phyloP scores from a whole-genome alignment of 805 yeast species.

The Diddensiella santjacobensis region DNA sequence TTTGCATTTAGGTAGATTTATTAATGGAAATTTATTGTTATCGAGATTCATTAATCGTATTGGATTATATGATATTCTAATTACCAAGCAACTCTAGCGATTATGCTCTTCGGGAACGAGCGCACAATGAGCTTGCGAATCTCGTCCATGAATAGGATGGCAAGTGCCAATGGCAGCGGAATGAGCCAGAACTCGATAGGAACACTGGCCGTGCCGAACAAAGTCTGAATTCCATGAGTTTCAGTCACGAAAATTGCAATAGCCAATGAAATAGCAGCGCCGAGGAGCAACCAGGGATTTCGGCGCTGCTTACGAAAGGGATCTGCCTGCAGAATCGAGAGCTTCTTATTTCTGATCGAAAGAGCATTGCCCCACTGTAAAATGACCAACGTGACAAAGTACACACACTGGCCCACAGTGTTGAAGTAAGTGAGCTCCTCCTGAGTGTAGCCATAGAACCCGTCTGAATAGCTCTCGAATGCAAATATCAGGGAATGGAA shows the following conservation, averaged over 20 bases:
- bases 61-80: no score
- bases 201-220: constrained; percentile 37
- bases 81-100: constrained; percentile 45
- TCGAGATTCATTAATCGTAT: not conserved
- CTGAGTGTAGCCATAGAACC: constrained; percentile 19
- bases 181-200: constrained; percentile 47
- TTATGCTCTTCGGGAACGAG: constrained; percentile 36
- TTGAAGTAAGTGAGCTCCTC: constrained; percentile 27
- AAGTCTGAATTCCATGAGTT: constrained; percentile 38
- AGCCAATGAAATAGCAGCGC: constrained; percentile 36
- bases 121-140: constrained; percentile 38
- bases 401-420: constrained; percentile 41
- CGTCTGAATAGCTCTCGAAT: constrained; percentile 35
- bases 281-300: constrained; percentile 27
- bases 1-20: not conserved
- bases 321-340: constrained; percentile 41
- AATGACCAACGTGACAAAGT: constrained; percentile 45
- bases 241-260: constrained; percentile 43
- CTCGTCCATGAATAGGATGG: constrained; percentile 43
- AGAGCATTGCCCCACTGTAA: constrained; percentile 46
- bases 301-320: constrained; percentile 36
- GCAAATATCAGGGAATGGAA: constrained; percentile 36
- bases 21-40: not conserved
- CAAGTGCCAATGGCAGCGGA: constrained; percentile 43
- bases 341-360: constrained; percentile 41